These are phyloP conservation scores for Cenococcum geophilum DNA, from an alignment of 495 filamentous ascomycete genomes.

Conservation along the genomic window DNA sequence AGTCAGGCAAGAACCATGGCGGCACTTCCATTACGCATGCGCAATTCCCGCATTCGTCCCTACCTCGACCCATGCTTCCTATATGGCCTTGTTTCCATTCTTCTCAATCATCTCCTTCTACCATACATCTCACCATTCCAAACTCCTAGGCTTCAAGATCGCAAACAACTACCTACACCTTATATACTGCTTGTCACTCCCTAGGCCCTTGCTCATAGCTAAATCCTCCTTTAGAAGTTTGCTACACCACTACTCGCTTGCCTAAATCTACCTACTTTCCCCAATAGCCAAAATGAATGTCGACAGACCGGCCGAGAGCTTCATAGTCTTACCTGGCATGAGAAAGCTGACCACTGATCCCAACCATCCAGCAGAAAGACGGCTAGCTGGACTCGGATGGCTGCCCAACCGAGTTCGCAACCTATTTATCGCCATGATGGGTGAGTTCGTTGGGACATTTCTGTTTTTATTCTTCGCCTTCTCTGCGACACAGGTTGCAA, in stretches of 20 bases:
- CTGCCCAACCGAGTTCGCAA: constrained; percentile 37
- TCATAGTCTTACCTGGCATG: constrained; percentile 32
- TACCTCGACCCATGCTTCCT: too few relatives aligned
- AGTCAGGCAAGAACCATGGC: background rate
- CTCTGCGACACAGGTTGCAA: constrained; percentile 68
- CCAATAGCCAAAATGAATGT: constrained; percentile 18
- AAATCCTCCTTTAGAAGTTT: background rate
- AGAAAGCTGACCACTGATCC: constrained; percentile 24
- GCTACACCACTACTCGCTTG: background rate
- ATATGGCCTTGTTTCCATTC: background rate
- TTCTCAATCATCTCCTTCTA: background rate
- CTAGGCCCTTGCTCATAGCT: background rate
- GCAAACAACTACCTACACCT: background rate
- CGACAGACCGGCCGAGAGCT: constrained; percentile 23
- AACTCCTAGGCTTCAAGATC: background rate
- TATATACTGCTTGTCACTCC: background rate
- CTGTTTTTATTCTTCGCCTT: constrained; percentile 81
- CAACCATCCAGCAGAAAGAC: constrained; percentile 18
- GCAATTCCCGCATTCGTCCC: background rate
- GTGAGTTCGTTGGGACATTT: constrained; percentile 76
- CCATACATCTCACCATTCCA: background rate
- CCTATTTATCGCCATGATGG: constrained; percentile 55
- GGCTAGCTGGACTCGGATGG: constrained; percentile 22
- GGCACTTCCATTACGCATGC: background rate
- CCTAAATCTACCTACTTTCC: constrained; percentile 7